These are phyloP conservation scores for Podila verticillata DNA, from an alignment of 192 early-diverging fungal species.

Conservation along the genomic window DNA sequence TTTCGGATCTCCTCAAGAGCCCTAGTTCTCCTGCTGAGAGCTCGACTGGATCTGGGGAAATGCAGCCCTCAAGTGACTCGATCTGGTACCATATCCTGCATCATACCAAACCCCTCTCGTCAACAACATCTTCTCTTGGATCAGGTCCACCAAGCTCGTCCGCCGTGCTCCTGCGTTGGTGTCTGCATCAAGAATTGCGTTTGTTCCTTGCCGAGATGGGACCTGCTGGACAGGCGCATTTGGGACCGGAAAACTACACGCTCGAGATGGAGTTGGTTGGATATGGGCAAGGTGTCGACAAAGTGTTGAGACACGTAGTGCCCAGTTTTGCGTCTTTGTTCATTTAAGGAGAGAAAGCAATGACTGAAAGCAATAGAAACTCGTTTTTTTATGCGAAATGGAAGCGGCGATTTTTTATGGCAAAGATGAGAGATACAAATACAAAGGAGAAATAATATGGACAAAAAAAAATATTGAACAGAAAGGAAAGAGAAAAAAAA, in stretches of 20 bases:
- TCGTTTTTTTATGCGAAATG: too few relatives aligned
- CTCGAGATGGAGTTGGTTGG: too few relatives aligned
- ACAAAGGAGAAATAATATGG: too few relatives aligned
- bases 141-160: not conserved
- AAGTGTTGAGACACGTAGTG: too few relatives aligned
- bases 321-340: too few relatives aligned
- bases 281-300: too few relatives aligned
- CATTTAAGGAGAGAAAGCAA: too few relatives aligned
- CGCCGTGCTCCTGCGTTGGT: constrained; percentile 13
- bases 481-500: constrained; percentile 1
- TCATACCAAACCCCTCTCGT: not conserved
- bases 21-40: not conserved
- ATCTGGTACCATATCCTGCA: constrained; percentile 22
- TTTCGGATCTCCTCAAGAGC: constrained; percentile 1
- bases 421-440: too few relatives aligned
- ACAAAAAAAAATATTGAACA: too few relatives aligned
- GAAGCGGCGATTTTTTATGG: too few relatives aligned
- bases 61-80: not conserved
- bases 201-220: constrained; percentile 1
- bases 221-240: not conserved
- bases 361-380: too few relatives aligned
- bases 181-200: constrained; percentile 11
- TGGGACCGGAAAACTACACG: too few relatives aligned
- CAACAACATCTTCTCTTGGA: not conserved
- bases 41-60: not conserved